Evolutionary conservation across 1,284 basidiomycete genomes (phyloP), one percentile per base, ranked within the genome.

Genomic region (Ceratobasidium sp.): DNA sequence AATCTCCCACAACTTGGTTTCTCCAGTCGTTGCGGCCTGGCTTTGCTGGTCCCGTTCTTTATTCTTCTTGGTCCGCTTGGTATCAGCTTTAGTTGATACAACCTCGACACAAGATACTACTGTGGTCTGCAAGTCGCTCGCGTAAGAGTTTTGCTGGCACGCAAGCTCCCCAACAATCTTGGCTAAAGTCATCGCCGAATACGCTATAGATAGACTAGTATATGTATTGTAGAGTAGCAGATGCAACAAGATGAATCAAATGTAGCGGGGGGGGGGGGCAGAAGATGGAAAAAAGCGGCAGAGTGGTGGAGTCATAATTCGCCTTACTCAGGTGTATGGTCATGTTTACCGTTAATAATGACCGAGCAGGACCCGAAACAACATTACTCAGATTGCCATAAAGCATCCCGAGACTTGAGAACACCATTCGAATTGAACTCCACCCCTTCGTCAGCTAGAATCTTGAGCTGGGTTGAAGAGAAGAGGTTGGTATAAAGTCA

Each of bases 381-480:
- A 54, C 17, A 15, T 20, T 71, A 61, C 44, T 59, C 56, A 26
- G 42, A 26, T 65, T 4, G 28, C 71, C 71, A 74, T 48, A 48
- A 50, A 20, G 57, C 64, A 59, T 61, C 74, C 56, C n/a, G 2
- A 1, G 50, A 44, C 26, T 76, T 52, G n/a, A 90, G 81, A 81
- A 85, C 85, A 0, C 89, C 89, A 2, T 84, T 84, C 2, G 81
- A 71, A 65, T 86, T 86, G 77, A 91, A 91, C 4, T 54, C 57
- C 1, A 91, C 87, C 0, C 89, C 90, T 81, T 91, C 90, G 65
- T 83, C 80, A 17, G 80, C 81, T 2, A 91, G 83, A 56, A 91
- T 82, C 23, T 85, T 83, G 28, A 88, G 77, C 82, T 91, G 40
- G 7, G 23, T 64, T 40, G 7, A 17, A 12, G 3, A 23, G 2